Evolutionary conservation across 768 basidiomycete genomes (phyloP), one percentile per base, ranked within the genome.

Genomic region (Saitozyma podzolica): DNA sequence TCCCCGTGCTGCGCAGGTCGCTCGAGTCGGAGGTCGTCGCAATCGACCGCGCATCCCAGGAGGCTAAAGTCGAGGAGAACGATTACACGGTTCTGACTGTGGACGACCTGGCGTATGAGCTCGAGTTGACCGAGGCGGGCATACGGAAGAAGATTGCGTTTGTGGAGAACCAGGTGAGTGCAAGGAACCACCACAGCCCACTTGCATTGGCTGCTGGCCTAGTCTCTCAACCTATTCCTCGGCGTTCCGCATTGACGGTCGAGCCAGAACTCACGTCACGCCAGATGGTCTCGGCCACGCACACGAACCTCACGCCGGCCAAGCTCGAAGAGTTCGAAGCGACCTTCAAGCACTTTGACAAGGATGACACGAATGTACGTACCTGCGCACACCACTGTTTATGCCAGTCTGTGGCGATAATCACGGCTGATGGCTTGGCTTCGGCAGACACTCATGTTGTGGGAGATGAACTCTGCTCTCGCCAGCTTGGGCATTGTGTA

Each of bases 341-440:
- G 76, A 95, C 93, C 0, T 98, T 99, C 87, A 86, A 94, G 56
- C 94, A 97, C 81, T 99, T 99, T 73, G 95, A 97, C 80, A 87
- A 87, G 65, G 93, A 97, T 68, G 89, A 91, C 70, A 87, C 89
- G 45, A 96, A 97, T 75, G 76, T 77, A 58, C 69, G 74, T 56
- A 29, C 11, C 40, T 6, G 56, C 17, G 29, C 29, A 29, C 29
- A 29, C 29, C 29, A 5, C 29, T 29, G n/a, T 29, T 2, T 29
- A 2, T 29, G 29, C 29, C 29, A n/a, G 29, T 5, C 29, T 5
- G 29, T 29, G 29, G 29, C 29, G 29, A 29, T 5, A 5, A 29
- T 29, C 29, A 29, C 29, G 29, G 29, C 29, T 29, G 29, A 29
- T 29, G 29, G 29, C 29, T 29, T 29, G 29, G 29, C 29, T 29